Percentiles rank a stretch among this genome's conserved stretches.
These are phyloP conservation scores for Orbilia brochopaga DNA, from an alignment of 2,329 filamentous ascomycete genomes.

Conservation along the genomic window DNA sequence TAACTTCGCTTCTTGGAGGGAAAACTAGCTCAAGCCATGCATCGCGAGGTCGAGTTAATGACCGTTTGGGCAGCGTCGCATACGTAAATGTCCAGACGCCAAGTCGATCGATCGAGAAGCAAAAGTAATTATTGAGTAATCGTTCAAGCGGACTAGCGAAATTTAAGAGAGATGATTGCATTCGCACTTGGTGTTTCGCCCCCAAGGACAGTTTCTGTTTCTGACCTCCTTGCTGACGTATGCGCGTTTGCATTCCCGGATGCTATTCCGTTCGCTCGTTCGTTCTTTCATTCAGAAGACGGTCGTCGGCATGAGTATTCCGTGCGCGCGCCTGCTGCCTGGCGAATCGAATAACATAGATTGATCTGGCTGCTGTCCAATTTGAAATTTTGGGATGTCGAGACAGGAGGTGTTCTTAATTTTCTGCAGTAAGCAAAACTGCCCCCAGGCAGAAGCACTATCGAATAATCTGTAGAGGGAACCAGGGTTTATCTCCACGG, in stretches of 20 bases:
- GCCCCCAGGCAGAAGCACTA: too few relatives aligned
- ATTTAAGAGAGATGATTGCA: neutral
- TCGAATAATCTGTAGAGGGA: too few relatives aligned
- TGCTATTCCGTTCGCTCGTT: neutral
- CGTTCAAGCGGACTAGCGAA: neutral
- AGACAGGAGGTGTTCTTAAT: slow-evolving; percentile 12
- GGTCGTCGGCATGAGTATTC: slow-evolving; percentile 15
- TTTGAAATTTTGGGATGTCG: slow-evolving; percentile 24
- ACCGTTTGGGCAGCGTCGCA: too few relatives aligned
- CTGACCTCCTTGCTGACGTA: slow-evolving; percentile 51
- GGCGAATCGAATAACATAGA: too few relatives aligned
- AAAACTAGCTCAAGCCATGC: slow-evolving; percentile 6
- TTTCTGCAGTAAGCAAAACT: neutral
- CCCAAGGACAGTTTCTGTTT: neutral
- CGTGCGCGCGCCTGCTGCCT: slow-evolving; percentile 2
- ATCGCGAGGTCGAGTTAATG: too few relatives aligned
- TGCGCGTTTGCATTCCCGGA: neutral
- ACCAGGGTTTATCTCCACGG: neutral
- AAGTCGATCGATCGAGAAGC: neutral
- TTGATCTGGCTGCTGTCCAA: too few relatives aligned
- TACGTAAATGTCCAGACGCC: too few relatives aligned
- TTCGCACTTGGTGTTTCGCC: neutral
- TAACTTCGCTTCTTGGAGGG: too few relatives aligned
- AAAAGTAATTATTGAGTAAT: too few relatives aligned
- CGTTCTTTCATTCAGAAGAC: neutral